A percentile compares a stretch with the other conserved stretches of the same genome.
phyloP scores from a whole-genome alignment of 2,329 filamentous ascomycete genomes.

The Phoma sp. region DNA sequence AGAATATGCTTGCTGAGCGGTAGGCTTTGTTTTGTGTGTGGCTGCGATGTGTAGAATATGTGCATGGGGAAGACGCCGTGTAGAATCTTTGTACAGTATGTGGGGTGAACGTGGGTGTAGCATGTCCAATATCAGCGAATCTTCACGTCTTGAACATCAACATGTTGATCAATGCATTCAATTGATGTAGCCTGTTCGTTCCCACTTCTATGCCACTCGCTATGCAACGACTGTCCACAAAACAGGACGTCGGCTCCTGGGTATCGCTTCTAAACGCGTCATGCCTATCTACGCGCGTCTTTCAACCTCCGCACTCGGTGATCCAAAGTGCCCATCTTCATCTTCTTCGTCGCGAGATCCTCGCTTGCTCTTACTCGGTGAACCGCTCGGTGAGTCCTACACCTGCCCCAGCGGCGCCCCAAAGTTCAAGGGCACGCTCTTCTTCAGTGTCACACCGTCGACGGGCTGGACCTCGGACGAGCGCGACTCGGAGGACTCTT shows the following conservation, averaged over 20 bases:
- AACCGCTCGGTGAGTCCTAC: conserved; percentile 14
- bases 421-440: conserved; percentile 41
- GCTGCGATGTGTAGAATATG: conserved; percentile 7
- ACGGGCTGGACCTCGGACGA: conserved; percentile 31
- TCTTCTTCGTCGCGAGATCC: background rate
- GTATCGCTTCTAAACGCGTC: conserved; percentile 13
- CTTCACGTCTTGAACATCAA: background rate
- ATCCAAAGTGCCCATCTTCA: background rate
- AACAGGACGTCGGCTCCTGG: background rate
- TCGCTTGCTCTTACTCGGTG: background rate
- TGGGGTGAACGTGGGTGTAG: background rate
- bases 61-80: conserved; percentile 8
- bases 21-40: conserved; percentile 50
- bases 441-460: conserved; percentile 46
- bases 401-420: conserved; percentile 44
- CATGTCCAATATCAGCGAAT: conserved; percentile 6
- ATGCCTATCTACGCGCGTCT: conserved; percentile 5
- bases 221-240: background rate
- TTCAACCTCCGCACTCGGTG: background rate
- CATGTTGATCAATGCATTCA: background rate
- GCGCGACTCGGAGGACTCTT: conserved; percentile 29
- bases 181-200: conserved; percentile 1
- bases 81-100: conserved; percentile 18
- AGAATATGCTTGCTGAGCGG: conserved; percentile 83
- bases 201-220: background rate